Conservation (phyloP, 257 asterid species). For the Jasminum sambac region DNA sequence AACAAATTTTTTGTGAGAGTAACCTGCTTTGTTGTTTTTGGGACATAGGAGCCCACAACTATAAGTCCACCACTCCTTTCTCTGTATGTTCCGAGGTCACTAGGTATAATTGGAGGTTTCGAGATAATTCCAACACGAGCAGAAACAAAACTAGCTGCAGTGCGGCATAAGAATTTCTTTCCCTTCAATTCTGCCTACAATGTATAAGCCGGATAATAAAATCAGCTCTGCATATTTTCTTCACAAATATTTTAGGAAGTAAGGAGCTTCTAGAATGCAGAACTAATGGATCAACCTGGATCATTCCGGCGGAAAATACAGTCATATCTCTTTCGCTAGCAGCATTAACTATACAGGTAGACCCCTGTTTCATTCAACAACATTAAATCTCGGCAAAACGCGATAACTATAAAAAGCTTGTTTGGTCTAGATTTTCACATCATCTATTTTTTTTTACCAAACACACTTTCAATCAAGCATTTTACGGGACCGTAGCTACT, state of each 20-base stretch:
- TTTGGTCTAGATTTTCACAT: too few species aligned
- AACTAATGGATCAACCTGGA: conserved; percentile 55
- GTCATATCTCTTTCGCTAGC: conserved; percentile 96
- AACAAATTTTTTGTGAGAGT: conserved; percentile 23
- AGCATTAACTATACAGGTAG: conserved; percentile 89
- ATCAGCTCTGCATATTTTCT: conserved; percentile 24
- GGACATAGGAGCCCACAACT: conserved; percentile 94
- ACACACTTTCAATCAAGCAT: too few species aligned
- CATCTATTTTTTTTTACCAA: too few species aligned
- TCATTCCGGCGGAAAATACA: conserved; percentile 95
- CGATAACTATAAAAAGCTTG: not conserved
- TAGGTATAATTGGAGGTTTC: conserved; percentile 73
- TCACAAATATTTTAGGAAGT: conserved; percentile 17
- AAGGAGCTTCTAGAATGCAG: conserved; percentile 18
- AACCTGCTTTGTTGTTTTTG: conserved; percentile 97
- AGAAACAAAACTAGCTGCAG: conserved; percentile 98
- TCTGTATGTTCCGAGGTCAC: conserved; percentile 55
- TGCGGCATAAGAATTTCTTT: conserved; percentile 88
- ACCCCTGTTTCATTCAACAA: conserved; percentile 63
- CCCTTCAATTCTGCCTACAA: conserved; percentile 92
- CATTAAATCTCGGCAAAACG: conserved; percentile 13
- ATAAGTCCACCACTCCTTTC: conserved; percentile 80
- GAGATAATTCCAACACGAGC: conserved; percentile 84
- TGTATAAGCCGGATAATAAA: conserved; percentile 30
- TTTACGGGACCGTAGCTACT: too few species aligned